Conservation (phyloP, 306 rosid genomes). For the Prunus kanzakura region DNA sequence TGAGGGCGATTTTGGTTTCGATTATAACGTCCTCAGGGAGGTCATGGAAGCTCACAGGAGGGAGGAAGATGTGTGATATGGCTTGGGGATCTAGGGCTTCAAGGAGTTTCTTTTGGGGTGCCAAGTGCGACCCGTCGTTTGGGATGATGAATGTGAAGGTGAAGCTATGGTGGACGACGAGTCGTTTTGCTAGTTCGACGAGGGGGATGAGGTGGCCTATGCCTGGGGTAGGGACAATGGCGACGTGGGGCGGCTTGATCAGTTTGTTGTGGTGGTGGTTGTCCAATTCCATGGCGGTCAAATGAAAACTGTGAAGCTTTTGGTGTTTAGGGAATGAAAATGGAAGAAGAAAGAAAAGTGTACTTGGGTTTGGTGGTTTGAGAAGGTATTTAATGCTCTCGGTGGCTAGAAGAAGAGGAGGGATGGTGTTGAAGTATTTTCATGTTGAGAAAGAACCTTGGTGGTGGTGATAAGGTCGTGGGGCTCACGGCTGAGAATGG, state of each 20-base stretch:
- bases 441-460: too few species aligned
- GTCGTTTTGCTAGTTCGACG: slow-evolving; percentile 23
- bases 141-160: slow-evolving; percentile 23
- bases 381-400: too few species aligned
- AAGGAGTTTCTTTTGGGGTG: slow-evolving; percentile 7
- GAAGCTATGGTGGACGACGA: slow-evolving; percentile 12
- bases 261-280: too few species aligned
- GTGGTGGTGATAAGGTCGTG: too few species aligned
- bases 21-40: not conserved
- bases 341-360: too few species aligned
- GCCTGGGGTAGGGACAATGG: slow-evolving; percentile 24
- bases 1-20: not conserved
- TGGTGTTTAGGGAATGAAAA: too few species aligned
- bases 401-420: too few species aligned
- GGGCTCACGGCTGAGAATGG: too few species aligned
- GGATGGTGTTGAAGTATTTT: too few species aligned
- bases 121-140: not conserved
- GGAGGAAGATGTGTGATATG: slow-evolving; percentile 14
- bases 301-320: too few species aligned
- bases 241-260: slow-evolving; percentile 13
- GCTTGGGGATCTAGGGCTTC: not conserved
- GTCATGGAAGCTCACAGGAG: slow-evolving; percentile 22
- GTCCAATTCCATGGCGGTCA: too few species aligned
- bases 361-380: too few species aligned
- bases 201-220: slow-evolving; percentile 29